Percentiles rank a stretch among this genome's conserved stretches.
Conservation (phyloP, 371 early-diverging fungal genomes). For the Capillidium rhysosporum region DNA sequence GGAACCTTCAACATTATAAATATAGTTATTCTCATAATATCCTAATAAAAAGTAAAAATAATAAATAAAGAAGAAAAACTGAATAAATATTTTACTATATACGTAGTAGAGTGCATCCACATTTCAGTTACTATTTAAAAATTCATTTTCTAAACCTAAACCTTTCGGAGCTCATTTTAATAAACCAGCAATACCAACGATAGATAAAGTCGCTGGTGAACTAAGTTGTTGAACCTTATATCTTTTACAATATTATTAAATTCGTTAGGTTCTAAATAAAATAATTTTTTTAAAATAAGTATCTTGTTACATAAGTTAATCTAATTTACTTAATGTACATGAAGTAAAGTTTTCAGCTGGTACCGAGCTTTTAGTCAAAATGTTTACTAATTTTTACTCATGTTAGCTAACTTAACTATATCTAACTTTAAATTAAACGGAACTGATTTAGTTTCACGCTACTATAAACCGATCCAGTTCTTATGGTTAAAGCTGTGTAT, state of each 20-base stretch:
- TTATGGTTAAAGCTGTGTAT: too few relatives aligned
- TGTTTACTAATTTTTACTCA: conserved; percentile 92
- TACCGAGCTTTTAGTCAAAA: conserved; percentile 72
- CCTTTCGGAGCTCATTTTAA: conserved; percentile 88
- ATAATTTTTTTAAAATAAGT: background rate
- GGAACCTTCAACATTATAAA: conserved; percentile 91
- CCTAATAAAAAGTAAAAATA: conserved; percentile 6
- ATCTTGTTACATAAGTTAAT: background rate
- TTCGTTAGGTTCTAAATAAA: conserved; percentile 66
- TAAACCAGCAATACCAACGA: conserved; percentile 98
- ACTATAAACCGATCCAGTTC: background rate
- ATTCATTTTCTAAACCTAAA: conserved; percentile 94
- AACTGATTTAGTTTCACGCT: conserved; percentile 85
- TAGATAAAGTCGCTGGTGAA: conserved; percentile 65
- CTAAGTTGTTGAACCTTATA: conserved; percentile 76
- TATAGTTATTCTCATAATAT: conserved; percentile 19
- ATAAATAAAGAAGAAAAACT: background rate
- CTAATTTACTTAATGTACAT: conserved; percentile 45
- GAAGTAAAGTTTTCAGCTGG: conserved; percentile 81
- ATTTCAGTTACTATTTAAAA: conserved; percentile 89
- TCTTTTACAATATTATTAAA: conserved; percentile 90
- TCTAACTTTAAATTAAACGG: conserved; percentile 65
- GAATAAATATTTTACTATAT: conserved; percentile 30
- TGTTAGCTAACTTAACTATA: conserved; percentile 88
- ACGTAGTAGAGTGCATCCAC: conserved; percentile 99